These are phyloP conservation scores for Russula vinacea DNA, from an alignment of 768 basidiomycete genomes.

Conservation along the genomic window DNA sequence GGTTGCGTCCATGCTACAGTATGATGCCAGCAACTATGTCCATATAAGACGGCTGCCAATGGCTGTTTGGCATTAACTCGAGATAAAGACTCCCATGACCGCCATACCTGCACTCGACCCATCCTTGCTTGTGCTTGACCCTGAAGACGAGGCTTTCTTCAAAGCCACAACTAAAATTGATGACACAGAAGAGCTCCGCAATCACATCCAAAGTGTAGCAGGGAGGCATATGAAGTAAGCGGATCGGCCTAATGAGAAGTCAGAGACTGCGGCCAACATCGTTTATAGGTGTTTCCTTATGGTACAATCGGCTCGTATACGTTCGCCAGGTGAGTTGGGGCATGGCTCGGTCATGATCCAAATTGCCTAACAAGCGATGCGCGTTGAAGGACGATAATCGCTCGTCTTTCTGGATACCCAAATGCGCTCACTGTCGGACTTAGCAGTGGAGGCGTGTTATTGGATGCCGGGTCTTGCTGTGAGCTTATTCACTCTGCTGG, in stretches of 20 bases:
- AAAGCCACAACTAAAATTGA: slow-evolving; percentile 13
- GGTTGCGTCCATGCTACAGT: no score
- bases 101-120: slow-evolving; percentile 1
- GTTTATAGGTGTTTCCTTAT: slow-evolving; percentile 35
- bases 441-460: slow-evolving; percentile 39
- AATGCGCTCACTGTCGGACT: slow-evolving; percentile 39
- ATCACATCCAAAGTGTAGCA: slow-evolving; percentile 14
- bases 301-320: slow-evolving; percentile 34
- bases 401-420: slow-evolving; percentile 33
- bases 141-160: slow-evolving; percentile 10
- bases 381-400: slow-evolving; percentile 31
- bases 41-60: background rate
- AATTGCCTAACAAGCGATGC: background rate
- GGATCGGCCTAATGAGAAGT: background rate
- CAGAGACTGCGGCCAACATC: background rate
- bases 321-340: slow-evolving; percentile 31
- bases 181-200: slow-evolving; percentile 14
- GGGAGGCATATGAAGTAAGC: slow-evolving; percentile 17
- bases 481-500: slow-evolving; percentile 24
- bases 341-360: background rate
- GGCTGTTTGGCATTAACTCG: background rate
- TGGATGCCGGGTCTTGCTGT: slow-evolving; percentile 50
- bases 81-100: slow-evolving; percentile 1
- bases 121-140: slow-evolving; percentile 20
- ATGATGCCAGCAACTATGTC: no score